These are phyloP conservation scores for Dryadomyces quercivorus DNA, from an alignment of 2,329 filamentous ascomycete species.

Conservation along the genomic window DNA sequence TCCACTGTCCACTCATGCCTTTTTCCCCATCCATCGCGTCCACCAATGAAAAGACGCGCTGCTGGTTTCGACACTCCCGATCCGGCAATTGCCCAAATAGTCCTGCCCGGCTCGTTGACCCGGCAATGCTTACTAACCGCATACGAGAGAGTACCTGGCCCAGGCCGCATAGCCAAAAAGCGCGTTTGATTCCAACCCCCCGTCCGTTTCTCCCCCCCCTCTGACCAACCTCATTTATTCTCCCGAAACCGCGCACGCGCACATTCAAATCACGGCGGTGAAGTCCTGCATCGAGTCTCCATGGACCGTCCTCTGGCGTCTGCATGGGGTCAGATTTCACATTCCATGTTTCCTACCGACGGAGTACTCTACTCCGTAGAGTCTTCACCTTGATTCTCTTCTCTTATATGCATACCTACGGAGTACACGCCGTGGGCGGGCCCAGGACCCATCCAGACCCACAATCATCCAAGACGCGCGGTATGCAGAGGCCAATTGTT, in stretches of 20 bases:
- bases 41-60: conserved; percentile 14
- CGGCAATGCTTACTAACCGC: conserved; percentile 6
- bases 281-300: neutral
- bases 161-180: neutral
- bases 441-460: neutral
- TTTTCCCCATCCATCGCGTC: conserved; percentile 7
- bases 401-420: neutral
- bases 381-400: neutral
- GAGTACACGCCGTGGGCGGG: neutral
- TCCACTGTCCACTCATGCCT: conserved; percentile 8
- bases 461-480: neutral
- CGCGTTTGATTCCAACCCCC: conserved; percentile 11
- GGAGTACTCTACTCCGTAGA: neutral
- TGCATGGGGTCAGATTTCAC: too few relatives aligned
- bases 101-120: conserved; percentile 8
- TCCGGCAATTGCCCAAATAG: conserved; percentile 13
- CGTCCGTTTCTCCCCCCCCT: conserved; percentile 2
- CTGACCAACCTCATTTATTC: neutral
- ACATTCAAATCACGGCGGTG: neutral
- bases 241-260: neutral
- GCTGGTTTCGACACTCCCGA: conserved; percentile 6
- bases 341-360: too few relatives aligned
- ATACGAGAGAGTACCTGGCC: too few relatives aligned
- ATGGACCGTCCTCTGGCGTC: too few relatives aligned
- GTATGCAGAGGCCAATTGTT: neutral